Evolutionary conservation across 768 basidiomycete genomes (phyloP).

Genomic region (Trametes cubensis): DNA sequence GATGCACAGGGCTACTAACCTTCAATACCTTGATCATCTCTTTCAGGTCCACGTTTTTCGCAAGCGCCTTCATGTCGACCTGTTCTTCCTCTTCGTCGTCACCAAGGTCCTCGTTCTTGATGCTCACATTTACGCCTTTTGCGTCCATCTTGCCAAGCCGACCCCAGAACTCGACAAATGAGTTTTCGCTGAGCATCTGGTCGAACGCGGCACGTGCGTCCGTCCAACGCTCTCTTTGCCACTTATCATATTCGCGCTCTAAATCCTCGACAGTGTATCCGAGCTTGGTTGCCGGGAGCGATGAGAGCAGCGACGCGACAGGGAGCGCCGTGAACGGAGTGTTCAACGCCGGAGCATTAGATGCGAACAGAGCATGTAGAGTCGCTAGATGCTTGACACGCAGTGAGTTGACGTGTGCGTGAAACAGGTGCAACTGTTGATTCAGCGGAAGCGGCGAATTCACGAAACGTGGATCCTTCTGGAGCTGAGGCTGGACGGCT

Average conservation of each 20-base stretch:
- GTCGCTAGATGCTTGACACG: conserved; percentile 68
- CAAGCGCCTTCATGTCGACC: conserved; percentile 86
- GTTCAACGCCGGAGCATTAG: conserved; percentile 67
- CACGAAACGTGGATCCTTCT: conserved; percentile 79
- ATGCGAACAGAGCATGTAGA: conserved; percentile 69
- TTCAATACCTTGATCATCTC: conserved; percentile 89
- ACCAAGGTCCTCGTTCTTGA: conserved; percentile 64
- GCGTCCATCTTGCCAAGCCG: conserved; percentile 82
- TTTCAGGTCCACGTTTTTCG: conserved; percentile 78
- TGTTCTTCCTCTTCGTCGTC: conserved; percentile 76
- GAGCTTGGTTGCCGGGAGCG: conserved; percentile 64
- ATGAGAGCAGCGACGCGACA: conserved; percentile 56
- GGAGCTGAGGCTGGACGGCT: conserved; percentile 61
- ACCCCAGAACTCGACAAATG: conserved; percentile 98
- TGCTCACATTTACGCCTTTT: conserved; percentile 65
- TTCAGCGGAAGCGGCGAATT: conserved; percentile 66
- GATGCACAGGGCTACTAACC: conserved; percentile 45
- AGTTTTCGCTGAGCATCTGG: conserved; percentile 84
- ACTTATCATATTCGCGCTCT: conserved; percentile 72
- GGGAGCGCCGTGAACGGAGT: conserved; percentile 67
- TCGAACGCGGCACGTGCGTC: conserved; percentile 76
- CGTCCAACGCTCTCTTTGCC: conserved; percentile 69
- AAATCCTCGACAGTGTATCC: conserved; percentile 51
- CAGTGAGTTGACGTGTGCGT: conserved; percentile 68
- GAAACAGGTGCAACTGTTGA: conserved; percentile 77